A percentile compares a stretch with the other conserved stretches of the same genome.
Conservation (phyloP, 371 early-diverging fungal genomes). For the Dichotomocladium elegans region DNA sequence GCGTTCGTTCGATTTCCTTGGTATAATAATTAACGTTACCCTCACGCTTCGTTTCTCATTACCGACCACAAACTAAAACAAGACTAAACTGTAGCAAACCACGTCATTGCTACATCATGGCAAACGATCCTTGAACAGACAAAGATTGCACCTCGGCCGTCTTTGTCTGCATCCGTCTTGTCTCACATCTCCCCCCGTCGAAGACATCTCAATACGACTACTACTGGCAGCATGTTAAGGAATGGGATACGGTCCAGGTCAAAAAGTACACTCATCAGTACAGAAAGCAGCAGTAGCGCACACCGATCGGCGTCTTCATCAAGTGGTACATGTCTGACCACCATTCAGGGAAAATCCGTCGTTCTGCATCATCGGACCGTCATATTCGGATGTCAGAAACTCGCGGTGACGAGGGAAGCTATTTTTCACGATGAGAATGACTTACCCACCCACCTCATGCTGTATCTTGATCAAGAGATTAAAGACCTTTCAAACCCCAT, state of each 20-base stretch:
- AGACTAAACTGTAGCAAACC: slow-evolving; percentile 11
- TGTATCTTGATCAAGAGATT: slow-evolving; percentile 15
- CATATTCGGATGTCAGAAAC: slow-evolving; percentile 3
- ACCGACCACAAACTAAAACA: not conserved
- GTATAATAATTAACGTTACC: slow-evolving; percentile 3
- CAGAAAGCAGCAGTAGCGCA: not conserved
- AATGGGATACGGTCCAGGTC: no score
- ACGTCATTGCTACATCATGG: slow-evolving; percentile 17
- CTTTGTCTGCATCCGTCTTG: not conserved
- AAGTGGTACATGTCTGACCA: not conserved
- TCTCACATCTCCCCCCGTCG: slow-evolving; percentile 3
- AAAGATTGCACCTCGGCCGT: slow-evolving; percentile 2
- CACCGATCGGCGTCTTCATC: no score
- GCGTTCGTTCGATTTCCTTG: slow-evolving; percentile 20
- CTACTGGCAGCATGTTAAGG: no score
- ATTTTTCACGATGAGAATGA: slow-evolving; percentile 16
- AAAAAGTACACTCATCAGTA: not conserved
- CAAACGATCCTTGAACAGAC: not conserved
- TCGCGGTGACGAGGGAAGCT: slow-evolving; percentile 5
- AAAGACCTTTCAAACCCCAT: not conserved
- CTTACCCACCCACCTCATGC: slow-evolving; percentile 12
- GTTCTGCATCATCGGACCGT: slow-evolving; percentile 3
- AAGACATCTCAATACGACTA: not conserved
- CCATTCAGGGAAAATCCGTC: slow-evolving; percentile 9
- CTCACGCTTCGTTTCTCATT: not conserved